These are phyloP conservation scores for Adiantum capillusveneris DNA, from an alignment of 75 land plant species.

Conservation along the genomic window DNA sequence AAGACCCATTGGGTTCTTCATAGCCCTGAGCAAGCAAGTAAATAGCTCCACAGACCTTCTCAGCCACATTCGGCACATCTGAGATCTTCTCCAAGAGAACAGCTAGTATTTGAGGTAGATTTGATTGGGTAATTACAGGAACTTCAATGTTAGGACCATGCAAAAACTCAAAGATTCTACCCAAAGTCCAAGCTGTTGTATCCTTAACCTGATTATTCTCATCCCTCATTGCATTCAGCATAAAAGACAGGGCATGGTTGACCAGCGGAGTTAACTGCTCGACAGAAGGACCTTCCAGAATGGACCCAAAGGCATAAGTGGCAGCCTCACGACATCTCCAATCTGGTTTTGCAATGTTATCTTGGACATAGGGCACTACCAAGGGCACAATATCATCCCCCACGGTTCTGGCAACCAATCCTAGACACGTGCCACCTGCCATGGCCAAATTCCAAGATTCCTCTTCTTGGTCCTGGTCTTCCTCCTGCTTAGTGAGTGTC, in stretches of 20 bases:
- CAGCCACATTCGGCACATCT: constrained; percentile 95
- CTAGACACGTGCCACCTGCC: constrained; percentile 96
- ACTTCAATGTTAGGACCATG: constrained; percentile 70
- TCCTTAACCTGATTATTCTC: constrained; percentile 65
- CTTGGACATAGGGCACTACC: constrained; percentile 87
- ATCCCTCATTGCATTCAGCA: constrained; percentile 73
- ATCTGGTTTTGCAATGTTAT: constrained; percentile 68
- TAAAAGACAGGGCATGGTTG: constrained; percentile 41
- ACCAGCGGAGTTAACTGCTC: constrained; percentile 58
- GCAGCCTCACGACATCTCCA: constrained; percentile 94
- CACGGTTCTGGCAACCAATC: constrained; percentile 88
- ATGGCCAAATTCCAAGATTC: constrained; percentile 91
- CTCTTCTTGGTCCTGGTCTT: constrained; percentile 91
- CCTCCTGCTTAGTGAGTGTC: constrained; percentile 88
- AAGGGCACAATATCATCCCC: constrained; percentile 92
- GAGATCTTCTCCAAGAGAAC: constrained; percentile 76
- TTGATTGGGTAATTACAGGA: constrained; percentile 54
- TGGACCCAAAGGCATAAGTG: constrained; percentile 96
- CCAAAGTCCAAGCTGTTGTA: constrained; percentile 82
- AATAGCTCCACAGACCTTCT: constrained; percentile 90
- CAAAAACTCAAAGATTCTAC: constrained; percentile 73
- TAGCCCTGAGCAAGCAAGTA: constrained; percentile 90
- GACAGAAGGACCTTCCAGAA: constrained; percentile 52
- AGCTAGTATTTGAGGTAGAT: constrained; percentile 55
- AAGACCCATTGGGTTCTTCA: constrained; percentile 42